Base-by-base conservation (phyloP, 257 asterid species). In the Scutellaria baicalensis region DNA sequence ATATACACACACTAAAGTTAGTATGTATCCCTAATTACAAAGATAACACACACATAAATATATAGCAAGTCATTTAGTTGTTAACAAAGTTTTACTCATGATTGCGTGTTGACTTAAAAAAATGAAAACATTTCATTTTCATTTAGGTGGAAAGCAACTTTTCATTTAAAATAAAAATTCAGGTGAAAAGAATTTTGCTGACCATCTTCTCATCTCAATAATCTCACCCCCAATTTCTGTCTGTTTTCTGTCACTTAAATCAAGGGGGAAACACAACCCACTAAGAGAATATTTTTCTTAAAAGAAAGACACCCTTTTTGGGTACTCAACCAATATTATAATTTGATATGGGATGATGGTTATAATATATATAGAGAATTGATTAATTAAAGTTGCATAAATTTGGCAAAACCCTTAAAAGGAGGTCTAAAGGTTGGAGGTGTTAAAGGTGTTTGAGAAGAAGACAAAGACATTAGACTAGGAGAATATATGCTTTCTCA, bases 361-460 rank as follows among this genome's bases (percentile, higher is more conserved):
- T 52, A 68, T 35, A 65, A 44, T 55, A 69, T 66, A 66, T 73
- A 61, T 66, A 61, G 65, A 57, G 3, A 59, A 27, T 27, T 27
- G 42, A 47, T 52, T 59, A 82, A 80, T 56, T 62, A 88, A 85
- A 88, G 87, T 82, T 63, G 74, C 77, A 76, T 71, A 74, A 49
- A 69, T 76, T 68, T 67, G 83, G 85, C 78, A 77, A 82, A 80
- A 76, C 85, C 90, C 93, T 80, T 67, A 82, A 89, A 89, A 85
- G 91, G 75, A 77, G 89, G 89, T 83, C 82, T 79, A 83, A 86
- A 84, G 93, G 83, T 74, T 75, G 82, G 65, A 72, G 82, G 83
- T 64, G 65, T 77, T 75, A 81, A 84, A 81, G 82, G 81, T 66
- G 78, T 76, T 69, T 57, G 71, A 74, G 84, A 85, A 84, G 86